Evolutionary conservation across 257 asterid species (phyloP).

Genomic region (Gardenia jasminoides): DNA sequence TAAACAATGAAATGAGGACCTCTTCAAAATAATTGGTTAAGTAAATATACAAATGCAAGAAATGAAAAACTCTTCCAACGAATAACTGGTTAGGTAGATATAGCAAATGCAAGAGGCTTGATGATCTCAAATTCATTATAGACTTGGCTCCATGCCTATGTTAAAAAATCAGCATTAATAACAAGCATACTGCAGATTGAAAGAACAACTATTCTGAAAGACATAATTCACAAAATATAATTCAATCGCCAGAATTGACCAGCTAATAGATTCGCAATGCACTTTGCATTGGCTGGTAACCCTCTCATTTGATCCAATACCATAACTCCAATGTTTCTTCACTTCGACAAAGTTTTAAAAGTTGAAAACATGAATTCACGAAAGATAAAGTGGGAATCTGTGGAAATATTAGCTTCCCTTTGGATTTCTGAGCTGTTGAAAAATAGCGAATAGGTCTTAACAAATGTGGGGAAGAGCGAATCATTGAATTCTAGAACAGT

Average conservation of each 20-base stretch:
- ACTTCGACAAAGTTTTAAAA: background rate
- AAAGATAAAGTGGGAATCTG: background rate
- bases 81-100: no score
- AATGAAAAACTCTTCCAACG: no score
- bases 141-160: background rate
- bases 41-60: background rate
- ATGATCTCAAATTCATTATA: background rate
- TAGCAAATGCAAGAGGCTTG: background rate
- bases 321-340: background rate
- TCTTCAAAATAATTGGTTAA: background rate
- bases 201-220: background rate
- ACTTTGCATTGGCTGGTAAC: background rate
- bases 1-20: background rate
- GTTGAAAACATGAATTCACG: background rate
- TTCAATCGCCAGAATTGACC: background rate
- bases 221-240: background rate
- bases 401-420: background rate
- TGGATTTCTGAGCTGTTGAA: background rate
- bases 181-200: background rate
- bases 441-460: background rate
- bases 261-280: background rate
- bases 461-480: background rate
- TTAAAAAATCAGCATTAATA: background rate
- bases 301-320: background rate
- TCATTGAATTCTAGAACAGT: no score